Evolutionary conservation across 768 basidiomycete species (phyloP).

Genomic region (Pleurotus giganteus): DNA sequence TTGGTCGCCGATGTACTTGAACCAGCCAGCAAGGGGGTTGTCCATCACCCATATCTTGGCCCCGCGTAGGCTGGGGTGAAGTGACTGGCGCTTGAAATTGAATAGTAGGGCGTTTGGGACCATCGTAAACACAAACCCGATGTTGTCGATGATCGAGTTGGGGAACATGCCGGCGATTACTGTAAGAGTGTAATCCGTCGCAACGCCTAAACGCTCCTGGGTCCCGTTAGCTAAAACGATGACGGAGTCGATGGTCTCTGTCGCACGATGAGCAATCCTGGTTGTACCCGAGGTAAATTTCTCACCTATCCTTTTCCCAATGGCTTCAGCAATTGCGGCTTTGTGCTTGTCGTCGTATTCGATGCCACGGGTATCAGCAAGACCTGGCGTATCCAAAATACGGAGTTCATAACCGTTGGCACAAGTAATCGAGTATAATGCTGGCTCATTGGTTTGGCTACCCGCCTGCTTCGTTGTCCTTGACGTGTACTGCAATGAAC

Average conservation of each 20-base stretch:
- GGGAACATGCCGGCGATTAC: slow-evolving; percentile 23
- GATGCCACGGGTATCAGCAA: slow-evolving; percentile 26
- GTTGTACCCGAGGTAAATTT: background rate
- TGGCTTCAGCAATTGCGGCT: slow-evolving; percentile 21
- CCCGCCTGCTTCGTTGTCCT: slow-evolving; percentile 14
- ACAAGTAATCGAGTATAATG: slow-evolving; percentile 12
- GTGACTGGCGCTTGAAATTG: slow-evolving; percentile 19
- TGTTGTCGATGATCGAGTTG: slow-evolving; percentile 20
- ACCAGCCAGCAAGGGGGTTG: slow-evolving; percentile 13
- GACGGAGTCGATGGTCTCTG: no score
- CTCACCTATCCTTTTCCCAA: slow-evolving; percentile 15
- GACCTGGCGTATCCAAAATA: slow-evolving; percentile 27
- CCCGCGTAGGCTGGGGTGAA: slow-evolving; percentile 12
- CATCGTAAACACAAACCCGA: slow-evolving; percentile 25
- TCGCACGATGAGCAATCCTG: no score
- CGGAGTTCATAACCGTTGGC: slow-evolving; percentile 14
- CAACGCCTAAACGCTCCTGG: slow-evolving; percentile 18
- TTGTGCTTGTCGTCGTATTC: slow-evolving; percentile 23
- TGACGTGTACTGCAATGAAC: slow-evolving; percentile 9
- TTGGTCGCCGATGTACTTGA: slow-evolving; percentile 4
- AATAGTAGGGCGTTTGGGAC: slow-evolving; percentile 16
- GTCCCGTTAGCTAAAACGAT: slow-evolving; percentile 27
- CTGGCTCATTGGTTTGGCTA: slow-evolving; percentile 15
- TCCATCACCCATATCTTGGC: slow-evolving; percentile 11
- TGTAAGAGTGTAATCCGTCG: slow-evolving; percentile 23